Percentiles rank a stretch among this genome's conserved stretches.
phyloP scores from a whole-genome alignment of 2,329 filamentous ascomycete genomes.

The Colletotrichum endophyticum region DNA sequence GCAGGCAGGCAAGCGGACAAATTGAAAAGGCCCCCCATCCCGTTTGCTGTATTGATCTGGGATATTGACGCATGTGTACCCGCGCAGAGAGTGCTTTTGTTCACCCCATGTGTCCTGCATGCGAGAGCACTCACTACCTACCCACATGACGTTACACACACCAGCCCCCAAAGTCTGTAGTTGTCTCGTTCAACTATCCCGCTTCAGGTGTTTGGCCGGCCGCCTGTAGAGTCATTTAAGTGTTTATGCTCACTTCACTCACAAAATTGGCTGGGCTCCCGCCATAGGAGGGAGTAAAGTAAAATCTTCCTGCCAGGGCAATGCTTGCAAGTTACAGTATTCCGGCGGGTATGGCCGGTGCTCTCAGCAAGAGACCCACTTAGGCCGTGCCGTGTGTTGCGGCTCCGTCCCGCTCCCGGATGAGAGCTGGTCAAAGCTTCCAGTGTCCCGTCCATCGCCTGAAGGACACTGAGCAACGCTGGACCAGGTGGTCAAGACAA shows the following conservation, averaged over 20 bases:
- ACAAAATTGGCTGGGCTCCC: not conserved
- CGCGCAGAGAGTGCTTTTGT: not conserved
- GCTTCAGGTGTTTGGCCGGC: not conserved
- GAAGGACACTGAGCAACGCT: not conserved
- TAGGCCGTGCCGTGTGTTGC: not conserved
- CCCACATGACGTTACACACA: not conserved
- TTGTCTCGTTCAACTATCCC: not conserved
- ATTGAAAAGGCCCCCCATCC: not conserved
- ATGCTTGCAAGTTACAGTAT: not conserved
- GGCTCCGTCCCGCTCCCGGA: not conserved
- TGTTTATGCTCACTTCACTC: not conserved
- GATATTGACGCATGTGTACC: not conserved
- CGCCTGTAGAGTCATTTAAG: not conserved
- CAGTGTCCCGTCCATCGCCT: not conserved
- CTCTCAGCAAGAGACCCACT: not conserved
- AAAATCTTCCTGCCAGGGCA: not conserved
- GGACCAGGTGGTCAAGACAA: not conserved
- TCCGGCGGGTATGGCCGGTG: not conserved
- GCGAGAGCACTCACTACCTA: not conserved
- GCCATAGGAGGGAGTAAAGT: not conserved
- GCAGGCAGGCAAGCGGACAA: not conserved
- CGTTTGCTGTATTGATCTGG: not conserved
- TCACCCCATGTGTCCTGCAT: not conserved
- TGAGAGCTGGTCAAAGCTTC: not conserved
- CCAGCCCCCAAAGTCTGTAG: not conserved